phyloP scores from a whole-genome alignment of 2,329 filamentous ascomycete species.

The Coniochaeta hoffmannii region DNA sequence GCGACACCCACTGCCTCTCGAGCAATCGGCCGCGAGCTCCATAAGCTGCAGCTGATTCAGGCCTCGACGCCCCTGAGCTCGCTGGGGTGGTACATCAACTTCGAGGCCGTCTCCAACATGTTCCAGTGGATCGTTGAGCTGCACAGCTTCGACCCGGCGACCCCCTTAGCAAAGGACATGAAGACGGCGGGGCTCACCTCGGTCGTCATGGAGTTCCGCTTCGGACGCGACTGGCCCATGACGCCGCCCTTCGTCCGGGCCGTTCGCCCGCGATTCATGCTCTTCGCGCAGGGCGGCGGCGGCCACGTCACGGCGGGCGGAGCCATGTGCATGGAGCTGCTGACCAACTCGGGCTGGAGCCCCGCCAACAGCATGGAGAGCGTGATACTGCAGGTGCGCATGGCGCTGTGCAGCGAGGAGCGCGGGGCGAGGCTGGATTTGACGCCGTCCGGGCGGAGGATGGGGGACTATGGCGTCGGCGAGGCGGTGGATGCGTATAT shows the following conservation, averaged over 20 bases:
- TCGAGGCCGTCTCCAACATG: constrained; percentile 58
- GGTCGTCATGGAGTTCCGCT: constrained; percentile 75
- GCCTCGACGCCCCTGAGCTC: constrained; percentile 49
- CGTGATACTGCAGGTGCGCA: constrained; percentile 70
- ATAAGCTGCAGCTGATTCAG: constrained; percentile 57
- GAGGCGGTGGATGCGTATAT: constrained; percentile 71
- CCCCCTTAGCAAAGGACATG: constrained; percentile 73
- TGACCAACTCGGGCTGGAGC: constrained; percentile 79
- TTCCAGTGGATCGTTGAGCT: constrained; percentile 92
- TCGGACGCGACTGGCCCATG: constrained; percentile 68
- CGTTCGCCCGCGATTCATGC: constrained; percentile 70
- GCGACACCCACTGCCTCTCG: constrained; percentile 55
- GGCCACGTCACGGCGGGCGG: constrained; percentile 82
- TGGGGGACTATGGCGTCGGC: constrained; percentile 51
- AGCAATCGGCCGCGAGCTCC: constrained; percentile 57
- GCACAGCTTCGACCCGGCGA: constrained; percentile 64
- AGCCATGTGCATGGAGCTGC: constrained; percentile 74
- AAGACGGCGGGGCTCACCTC: constrained; percentile 51
- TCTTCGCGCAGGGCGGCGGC: constrained; percentile 66
- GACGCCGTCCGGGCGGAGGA: background rate
- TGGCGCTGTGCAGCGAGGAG: constrained; percentile 68
- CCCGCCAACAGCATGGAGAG: constrained; percentile 67
- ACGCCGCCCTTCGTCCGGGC: constrained; percentile 80
- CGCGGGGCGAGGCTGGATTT: constrained; percentile 60
- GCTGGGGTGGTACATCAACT: constrained; percentile 79